Percentiles rank a stretch among this genome's conserved stretches.
These are phyloP conservation scores for Jackrogersella multiformis DNA, from an alignment of 495 filamentous ascomycete species.

Conservation along the genomic window DNA sequence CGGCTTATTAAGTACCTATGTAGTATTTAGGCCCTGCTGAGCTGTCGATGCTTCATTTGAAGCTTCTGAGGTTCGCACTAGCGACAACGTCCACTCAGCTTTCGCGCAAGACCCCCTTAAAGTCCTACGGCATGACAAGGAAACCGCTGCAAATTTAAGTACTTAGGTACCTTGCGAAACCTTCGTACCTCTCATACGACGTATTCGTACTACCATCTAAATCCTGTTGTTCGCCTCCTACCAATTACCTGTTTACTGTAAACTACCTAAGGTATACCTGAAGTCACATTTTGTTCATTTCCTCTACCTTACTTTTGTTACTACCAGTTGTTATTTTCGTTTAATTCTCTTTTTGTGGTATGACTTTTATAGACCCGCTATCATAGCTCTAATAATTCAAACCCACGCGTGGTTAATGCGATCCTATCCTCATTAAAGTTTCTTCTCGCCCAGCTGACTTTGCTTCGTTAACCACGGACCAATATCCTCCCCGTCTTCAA, in stretches of 20 bases:
- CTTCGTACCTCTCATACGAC: slow-evolving; percentile 2
- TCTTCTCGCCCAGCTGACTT: slow-evolving; percentile 5
- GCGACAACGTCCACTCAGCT: slow-evolving; percentile 12
- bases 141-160: slow-evolving; percentile 7
- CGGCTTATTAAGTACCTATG: slow-evolving; percentile 3
- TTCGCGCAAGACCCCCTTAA: slow-evolving; percentile 7
- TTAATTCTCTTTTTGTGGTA: slow-evolving; percentile 12
- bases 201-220: slow-evolving; percentile 5
- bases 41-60: too few relatives aligned
- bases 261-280: too few relatives aligned
- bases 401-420: background rate
- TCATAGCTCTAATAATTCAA: slow-evolving; percentile 11
- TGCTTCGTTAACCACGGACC: background rate
- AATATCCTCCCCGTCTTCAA: background rate
- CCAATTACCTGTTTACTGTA: background rate
- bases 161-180: background rate
- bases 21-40: too few relatives aligned
- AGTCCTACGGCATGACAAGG: slow-evolving; percentile 34
- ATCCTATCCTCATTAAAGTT: slow-evolving; percentile 5
- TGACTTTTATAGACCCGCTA: slow-evolving; percentile 8
- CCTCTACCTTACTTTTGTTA: background rate
- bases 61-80: slow-evolving; percentile 17
- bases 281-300: slow-evolving; percentile 14
- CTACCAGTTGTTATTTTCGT: background rate
- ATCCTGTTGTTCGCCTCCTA: slow-evolving; percentile 21